Conservation (phyloP, 2,329 filamentous ascomycete species). For the Trichoderma aggressivum region DNA sequence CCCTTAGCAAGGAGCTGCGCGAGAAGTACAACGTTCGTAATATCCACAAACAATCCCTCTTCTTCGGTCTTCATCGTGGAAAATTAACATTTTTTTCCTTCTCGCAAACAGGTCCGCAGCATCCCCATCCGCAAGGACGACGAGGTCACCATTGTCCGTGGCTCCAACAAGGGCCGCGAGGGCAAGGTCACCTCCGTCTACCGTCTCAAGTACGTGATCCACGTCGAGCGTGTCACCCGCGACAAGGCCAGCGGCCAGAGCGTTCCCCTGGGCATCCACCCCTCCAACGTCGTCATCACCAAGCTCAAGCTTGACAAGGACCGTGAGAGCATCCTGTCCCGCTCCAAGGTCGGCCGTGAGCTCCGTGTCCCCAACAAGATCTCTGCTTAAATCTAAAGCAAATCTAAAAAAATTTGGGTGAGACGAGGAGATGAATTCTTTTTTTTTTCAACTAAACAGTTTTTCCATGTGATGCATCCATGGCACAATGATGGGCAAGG, state of each 20-base stretch:
- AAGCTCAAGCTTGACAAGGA: conserved; percentile 99
- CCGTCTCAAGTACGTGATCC: conserved; percentile 96
- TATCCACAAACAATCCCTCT: neutral
- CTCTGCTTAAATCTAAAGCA: conserved; percentile 40
- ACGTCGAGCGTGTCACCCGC: conserved; percentile 93
- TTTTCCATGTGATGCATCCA: conserved; percentile 22
- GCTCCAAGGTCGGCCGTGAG: conserved; percentile 78
- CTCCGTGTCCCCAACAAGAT: conserved; percentile 68
- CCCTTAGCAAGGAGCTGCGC: conserved; percentile 92
- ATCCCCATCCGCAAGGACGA: conserved; percentile 98
- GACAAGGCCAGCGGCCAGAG: conserved; percentile 98
- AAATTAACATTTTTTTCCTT: neutral
- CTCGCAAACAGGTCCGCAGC: conserved; percentile 71
- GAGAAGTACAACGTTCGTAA: conserved; percentile 94
- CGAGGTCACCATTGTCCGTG: conserved; percentile 89
- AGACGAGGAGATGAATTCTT: conserved; percentile 21
- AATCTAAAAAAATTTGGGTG: conserved; percentile 22
- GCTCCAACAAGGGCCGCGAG: conserved; percentile 94
- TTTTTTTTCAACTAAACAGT: conserved; percentile 1
- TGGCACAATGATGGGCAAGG: conserved; percentile 24
- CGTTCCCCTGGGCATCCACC: conserved; percentile 90
- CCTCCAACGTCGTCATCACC: conserved; percentile 96
- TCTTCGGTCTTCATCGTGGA: conserved; percentile 2
- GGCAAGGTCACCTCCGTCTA: conserved; percentile 98
- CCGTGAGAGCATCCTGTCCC: conserved; percentile 82